phyloP scores from a whole-genome alignment of 2,329 filamentous ascomycete genomes.

The Clonostachys solani region DNA sequence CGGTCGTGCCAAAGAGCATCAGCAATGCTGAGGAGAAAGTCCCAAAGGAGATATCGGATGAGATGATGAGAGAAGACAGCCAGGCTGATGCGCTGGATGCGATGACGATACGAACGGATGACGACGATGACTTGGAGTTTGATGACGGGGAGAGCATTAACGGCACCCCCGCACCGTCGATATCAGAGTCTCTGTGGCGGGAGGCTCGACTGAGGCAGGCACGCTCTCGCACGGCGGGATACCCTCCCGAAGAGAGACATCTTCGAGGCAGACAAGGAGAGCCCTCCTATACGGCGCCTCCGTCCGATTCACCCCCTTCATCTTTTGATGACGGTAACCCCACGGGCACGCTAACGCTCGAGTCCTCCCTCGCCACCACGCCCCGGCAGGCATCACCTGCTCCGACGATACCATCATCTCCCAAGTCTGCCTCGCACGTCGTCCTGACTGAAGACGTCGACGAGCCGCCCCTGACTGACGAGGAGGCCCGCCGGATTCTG shows the following conservation, averaged over 20 bases:
- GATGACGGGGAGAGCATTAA: slow-evolving; percentile 8
- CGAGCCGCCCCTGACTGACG: slow-evolving; percentile 28
- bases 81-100: slow-evolving; percentile 10
- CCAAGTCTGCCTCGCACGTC: slow-evolving; percentile 2
- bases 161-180: slow-evolving; percentile 8
- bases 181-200: slow-evolving; percentile 1
- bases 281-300: background rate
- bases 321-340: background rate
- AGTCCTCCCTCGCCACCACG: background rate
- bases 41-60: slow-evolving; percentile 18
- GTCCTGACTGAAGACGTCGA: slow-evolving; percentile 11
- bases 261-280: background rate
- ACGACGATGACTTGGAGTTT: slow-evolving; percentile 5
- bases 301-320: slow-evolving; percentile 1
- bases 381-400: background rate
- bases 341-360: background rate
- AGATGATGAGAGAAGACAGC: slow-evolving; percentile 18
- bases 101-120: slow-evolving; percentile 18
- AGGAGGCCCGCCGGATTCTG: slow-evolving; percentile 31
- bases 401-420: background rate
- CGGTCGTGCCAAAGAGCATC: slow-evolving; percentile 11
- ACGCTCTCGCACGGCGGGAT: slow-evolving; percentile 6
- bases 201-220: background rate
- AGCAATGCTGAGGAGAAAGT: slow-evolving; percentile 27
- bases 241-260: background rate